Base-by-base conservation (phyloP, 805 yeast genomes). In the Blastobotrys americana region DNA sequence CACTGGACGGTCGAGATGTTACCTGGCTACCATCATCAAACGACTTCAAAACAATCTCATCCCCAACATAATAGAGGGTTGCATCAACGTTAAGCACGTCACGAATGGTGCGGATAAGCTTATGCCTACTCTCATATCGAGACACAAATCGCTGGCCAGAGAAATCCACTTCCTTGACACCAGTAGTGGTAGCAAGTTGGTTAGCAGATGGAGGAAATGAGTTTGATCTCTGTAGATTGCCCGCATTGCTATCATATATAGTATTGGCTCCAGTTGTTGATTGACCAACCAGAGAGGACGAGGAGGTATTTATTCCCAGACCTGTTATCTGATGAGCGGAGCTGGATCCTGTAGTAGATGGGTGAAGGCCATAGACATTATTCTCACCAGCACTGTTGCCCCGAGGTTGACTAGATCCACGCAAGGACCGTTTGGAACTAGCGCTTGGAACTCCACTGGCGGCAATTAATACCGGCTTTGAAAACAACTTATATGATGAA, bases 31-130 rank as follows among this genome's bases (percentile, higher is more conserved):
- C 40, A n/a, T 65, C 69, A 17, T 57, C 61, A 21, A 72, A 59
- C 0, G 82, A 69, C 60, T 82, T 83, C 62, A 83, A 76, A 2
- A 82, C 71, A 13, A 83, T 64, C 27, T 74, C 77, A 40, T 73
- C 70, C 23, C 71, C 71, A 31, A 80, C 69, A 49, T 72, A 78
- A 50, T 80, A 77, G 33, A 78, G 68, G 42, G 71, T 74, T 16
- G 77, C 71, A 22, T 78, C 82, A 42, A 77, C 71, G 49, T 80
- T 79, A 56, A 83, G 74, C 2, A 79, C 69, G 56, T 83, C 89
- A 37, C 82, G 69, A 9, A 82, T 72, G 31, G 71, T 71, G 48
- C 72, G 73, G 55, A 79, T 67, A 39, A 80, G 63, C 3, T 70
- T 69, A 51, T 77, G 79, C 45, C 77, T 56, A 18, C 54, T 54